Evolutionary conservation across 2,329 filamentous ascomycete species (phyloP), one percentile per base, ranked within the genome.

Genomic region (Cytospora piceae): DNA sequence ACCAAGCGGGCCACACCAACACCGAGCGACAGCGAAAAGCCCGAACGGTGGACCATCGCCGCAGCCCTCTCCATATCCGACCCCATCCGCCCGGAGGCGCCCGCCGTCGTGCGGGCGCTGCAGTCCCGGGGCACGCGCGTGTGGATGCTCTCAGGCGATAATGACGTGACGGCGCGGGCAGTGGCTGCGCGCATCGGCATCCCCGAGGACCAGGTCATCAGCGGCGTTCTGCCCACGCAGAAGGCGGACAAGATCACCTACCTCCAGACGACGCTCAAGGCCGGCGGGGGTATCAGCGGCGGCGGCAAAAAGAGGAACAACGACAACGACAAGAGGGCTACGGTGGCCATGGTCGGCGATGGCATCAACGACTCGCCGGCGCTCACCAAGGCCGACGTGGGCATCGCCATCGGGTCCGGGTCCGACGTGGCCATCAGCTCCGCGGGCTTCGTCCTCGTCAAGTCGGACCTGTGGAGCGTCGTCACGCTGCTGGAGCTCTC

Each of bases 81-180:
- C 70, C 88, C 92, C 1, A 85, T 97, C 69, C 90, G 94, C 2
- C 84, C 87, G 0, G 92, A 96, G 76, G 88, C 93, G 0, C 77
- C 79, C 1, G 73, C 79, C 9, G 87, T 94, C 22, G 84, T 96
- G 65, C 76, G 78, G 8, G 82, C 87, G 1, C 85, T 97, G 0
- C 84, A 86, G 53, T 77, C 83, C 5, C 85, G 85, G 20, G 87
- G 90, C 24, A 88, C 91, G 56, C 85, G 88, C 37, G 90, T 96
- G 4, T 97, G 90, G 87, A 96, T 97, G 92, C 88, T 97, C 46
- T 96, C 93, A 0, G 94, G 94, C 34, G 94, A 97, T 79, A 97
- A 97, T 73, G 80, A 82, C n/a, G 88, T 82, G n/a, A 97, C 94
- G 0, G 94, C 94, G 2, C 82, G 84, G 24, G 92, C 93, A 0